phyloP scores from a whole-genome alignment of 148 eudicot species.

The Rhododendron ovatum region DNA sequence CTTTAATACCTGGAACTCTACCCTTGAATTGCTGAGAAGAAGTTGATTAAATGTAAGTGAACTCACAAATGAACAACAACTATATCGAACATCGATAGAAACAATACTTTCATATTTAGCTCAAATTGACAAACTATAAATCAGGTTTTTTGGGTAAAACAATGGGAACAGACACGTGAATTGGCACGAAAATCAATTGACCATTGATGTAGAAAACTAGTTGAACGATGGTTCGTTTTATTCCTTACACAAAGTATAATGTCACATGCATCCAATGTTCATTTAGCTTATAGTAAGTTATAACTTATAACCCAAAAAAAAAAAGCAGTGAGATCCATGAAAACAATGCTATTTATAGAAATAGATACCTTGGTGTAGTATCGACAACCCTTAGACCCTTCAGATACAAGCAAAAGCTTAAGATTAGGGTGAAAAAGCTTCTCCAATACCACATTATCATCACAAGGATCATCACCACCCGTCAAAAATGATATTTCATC shows the following conservation, averaged over 20 bases:
- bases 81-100: not conserved
- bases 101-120: not conserved
- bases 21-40: constrained; percentile 66
- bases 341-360: not conserved
- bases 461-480: constrained; percentile 61
- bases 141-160: not conserved
- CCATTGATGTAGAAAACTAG: not conserved
- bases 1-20: constrained; percentile 55
- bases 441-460: constrained; percentile 64
- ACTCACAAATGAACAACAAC: not conserved
- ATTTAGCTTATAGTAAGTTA: not conserved
- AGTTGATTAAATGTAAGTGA: not conserved
- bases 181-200: not conserved
- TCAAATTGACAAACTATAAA: constrained; percentile 4
- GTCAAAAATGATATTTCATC: constrained; percentile 86
- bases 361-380: constrained; percentile 61
- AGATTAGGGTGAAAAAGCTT: constrained; percentile 83
- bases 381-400: constrained; percentile 84
- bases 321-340: not conserved
- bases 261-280: not conserved
- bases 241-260: not conserved
- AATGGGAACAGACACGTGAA: not conserved
- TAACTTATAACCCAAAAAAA: not conserved
- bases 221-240: not conserved
- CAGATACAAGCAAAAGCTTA: constrained; percentile 71